Conservation (phyloP, 2,329 filamentous ascomycete genomes). For the Penicillium sp. region DNA sequence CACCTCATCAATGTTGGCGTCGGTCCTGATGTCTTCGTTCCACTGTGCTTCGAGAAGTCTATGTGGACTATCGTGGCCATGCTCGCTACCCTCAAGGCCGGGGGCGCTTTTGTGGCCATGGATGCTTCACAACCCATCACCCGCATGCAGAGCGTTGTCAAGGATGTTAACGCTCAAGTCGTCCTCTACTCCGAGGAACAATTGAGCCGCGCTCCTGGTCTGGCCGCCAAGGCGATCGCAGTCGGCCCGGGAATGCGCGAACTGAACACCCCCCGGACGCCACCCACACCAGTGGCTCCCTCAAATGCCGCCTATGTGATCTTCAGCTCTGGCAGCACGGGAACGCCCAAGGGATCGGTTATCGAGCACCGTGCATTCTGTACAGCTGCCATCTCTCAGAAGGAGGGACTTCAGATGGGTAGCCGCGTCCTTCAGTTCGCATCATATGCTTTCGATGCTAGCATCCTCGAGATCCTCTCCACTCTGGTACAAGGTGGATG, state of each 20-base stretch:
- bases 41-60: not conserved
- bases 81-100: not conserved
- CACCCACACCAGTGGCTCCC: constrained; percentile 5
- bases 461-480: constrained; percentile 24
- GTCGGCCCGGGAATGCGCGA: constrained; percentile 12
- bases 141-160: not conserved
- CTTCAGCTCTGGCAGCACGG: constrained; percentile 45
- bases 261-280: constrained; percentile 1
- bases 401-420: constrained; percentile 46
- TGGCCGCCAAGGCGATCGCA: constrained; percentile 22
- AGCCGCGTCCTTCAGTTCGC: constrained; percentile 44
- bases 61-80: not conserved
- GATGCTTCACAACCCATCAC: not conserved
- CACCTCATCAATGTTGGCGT: constrained; percentile 13
- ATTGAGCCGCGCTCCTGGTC: constrained; percentile 17
- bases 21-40: constrained; percentile 14
- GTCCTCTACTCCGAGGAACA: constrained; percentile 4
- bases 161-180: not conserved
- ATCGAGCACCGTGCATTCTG: constrained; percentile 59
- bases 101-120: not conserved
- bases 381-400: constrained; percentile 52
- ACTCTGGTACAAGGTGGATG: constrained; percentile 20
- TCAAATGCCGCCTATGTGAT: constrained; percentile 53
- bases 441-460: constrained; percentile 40
- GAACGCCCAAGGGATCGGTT: constrained; percentile 54